Percentiles rank a stretch among this genome's conserved stretches.
Conservation (phyloP, 78 protist species). For the Guillardia theta region DNA sequence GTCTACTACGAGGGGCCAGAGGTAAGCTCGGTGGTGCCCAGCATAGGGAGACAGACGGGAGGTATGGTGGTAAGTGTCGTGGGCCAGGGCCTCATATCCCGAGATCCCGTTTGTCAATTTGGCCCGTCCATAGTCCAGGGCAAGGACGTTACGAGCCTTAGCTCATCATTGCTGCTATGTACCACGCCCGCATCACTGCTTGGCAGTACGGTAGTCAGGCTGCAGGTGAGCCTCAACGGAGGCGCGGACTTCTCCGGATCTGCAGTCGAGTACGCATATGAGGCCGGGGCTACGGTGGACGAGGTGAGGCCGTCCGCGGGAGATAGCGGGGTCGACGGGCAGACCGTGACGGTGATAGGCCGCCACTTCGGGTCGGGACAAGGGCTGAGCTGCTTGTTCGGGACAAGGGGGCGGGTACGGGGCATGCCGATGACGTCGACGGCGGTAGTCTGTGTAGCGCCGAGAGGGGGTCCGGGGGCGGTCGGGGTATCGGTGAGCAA, state of each 20-base stretch:
- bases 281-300: neutral
- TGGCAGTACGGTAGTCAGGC: neutral
- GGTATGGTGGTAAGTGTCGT: neutral
- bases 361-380: neutral
- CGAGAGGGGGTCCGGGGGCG: neutral
- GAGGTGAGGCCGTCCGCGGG: neutral
- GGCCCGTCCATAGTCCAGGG: neutral
- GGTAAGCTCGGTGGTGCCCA: neutral
- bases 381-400: neutral
- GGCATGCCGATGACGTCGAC: neutral
- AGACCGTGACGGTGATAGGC: neutral
- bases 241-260: neutral
- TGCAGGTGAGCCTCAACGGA: slow-evolving; percentile 1
- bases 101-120: neutral
- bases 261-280: neutral
- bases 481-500: slow-evolving; percentile 3
- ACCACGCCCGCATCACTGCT: neutral
- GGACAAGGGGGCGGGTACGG: neutral
- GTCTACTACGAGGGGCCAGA: neutral
- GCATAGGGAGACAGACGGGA: neutral
- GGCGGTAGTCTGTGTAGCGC: neutral
- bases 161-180: neutral
- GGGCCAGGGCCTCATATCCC: neutral
- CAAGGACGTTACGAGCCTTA: neutral
- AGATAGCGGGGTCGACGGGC: neutral